phyloP scores from a whole-genome alignment of 768 basidiomycete genomes.

The Boletus tylopilopsis region DNA sequence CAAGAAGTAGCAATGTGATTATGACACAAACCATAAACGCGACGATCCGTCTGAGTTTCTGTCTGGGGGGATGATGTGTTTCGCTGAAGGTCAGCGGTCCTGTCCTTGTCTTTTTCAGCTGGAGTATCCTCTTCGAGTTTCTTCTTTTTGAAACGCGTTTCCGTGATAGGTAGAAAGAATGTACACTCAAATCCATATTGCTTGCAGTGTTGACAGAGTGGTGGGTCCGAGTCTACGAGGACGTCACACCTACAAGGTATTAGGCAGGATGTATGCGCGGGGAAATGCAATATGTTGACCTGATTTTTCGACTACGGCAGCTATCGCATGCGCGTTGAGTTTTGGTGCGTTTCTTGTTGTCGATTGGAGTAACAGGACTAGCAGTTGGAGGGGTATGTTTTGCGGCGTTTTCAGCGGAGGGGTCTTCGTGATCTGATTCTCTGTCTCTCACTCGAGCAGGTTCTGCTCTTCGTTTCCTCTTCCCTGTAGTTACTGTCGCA shows the following conservation, averaged over 20 bases:
- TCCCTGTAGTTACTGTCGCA: slow-evolving; percentile 35
- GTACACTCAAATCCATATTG: slow-evolving; percentile 93
- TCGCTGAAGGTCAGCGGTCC: slow-evolving; percentile 25
- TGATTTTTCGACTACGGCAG: slow-evolving; percentile 87
- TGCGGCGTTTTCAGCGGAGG: slow-evolving; percentile 43
- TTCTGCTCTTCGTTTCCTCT: slow-evolving; percentile 62
- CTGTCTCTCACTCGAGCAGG: slow-evolving; percentile 41
- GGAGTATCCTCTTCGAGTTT: slow-evolving; percentile 69
- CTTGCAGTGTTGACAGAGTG: slow-evolving; percentile 91
- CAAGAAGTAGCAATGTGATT: slow-evolving; percentile 8
- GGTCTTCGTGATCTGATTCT: slow-evolving; percentile 59
- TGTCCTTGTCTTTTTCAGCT: slow-evolving; percentile 35
- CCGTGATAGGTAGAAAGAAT: slow-evolving; percentile 96
- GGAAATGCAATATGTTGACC: slow-evolving; percentile 36
- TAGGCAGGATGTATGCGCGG: slow-evolving; percentile 9
- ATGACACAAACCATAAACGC: slow-evolving; percentile 55
- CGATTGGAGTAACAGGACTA: slow-evolving; percentile 35
- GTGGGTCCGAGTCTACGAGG: slow-evolving; percentile 70
- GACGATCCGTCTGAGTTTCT: slow-evolving; percentile 53
- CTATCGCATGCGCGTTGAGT: slow-evolving; percentile 91
- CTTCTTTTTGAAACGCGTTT: slow-evolving; percentile 98
- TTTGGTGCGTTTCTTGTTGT: slow-evolving; percentile 86
- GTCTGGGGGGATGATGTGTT: slow-evolving; percentile 43
- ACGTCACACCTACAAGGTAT: slow-evolving; percentile 66
- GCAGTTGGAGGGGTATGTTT: slow-evolving; percentile 32